Evolutionary conservation across 1,139 yeast species (phyloP).

Genomic region (Casaregolazyma lundiana): DNA sequence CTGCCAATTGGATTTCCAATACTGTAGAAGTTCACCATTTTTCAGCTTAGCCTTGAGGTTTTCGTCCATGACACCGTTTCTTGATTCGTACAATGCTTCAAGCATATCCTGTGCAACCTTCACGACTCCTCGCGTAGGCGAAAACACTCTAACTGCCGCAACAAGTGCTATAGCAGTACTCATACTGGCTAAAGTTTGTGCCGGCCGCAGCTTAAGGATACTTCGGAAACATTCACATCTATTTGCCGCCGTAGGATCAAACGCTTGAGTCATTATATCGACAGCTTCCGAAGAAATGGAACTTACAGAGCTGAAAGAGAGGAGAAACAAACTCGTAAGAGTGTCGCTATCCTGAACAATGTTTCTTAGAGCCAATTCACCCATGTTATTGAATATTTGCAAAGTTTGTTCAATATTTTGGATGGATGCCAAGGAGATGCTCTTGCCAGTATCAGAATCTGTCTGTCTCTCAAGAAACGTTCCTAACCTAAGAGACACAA

Average conservation of each 20-base stretch:
- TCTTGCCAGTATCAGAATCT: too few relatives aligned
- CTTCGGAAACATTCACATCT: constrained; percentile 66
- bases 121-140: constrained; percentile 73
- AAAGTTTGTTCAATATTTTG: background rate
- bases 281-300: constrained; percentile 45
- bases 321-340: constrained; percentile 8
- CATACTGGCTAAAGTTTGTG: constrained; percentile 46
- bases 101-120: constrained; percentile 71
- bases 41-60: constrained; percentile 25
- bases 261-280: constrained; percentile 68
- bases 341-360: background rate
- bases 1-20: constrained; percentile 71
- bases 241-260: constrained; percentile 58
- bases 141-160: constrained; percentile 47
- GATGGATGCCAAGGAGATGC: too few relatives aligned
- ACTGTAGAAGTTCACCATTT: constrained; percentile 31
- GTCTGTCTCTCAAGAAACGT: constrained; percentile 1
- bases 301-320: constrained; percentile 14
- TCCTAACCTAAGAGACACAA: constrained; percentile 1
- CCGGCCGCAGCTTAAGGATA: constrained; percentile 43
- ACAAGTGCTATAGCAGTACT: constrained; percentile 45
- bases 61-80: constrained; percentile 48
- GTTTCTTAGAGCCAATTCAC: background rate
- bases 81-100: constrained; percentile 60
- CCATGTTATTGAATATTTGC: constrained; percentile 5